Evolutionary conservation across 352 stramenopile genomes (phyloP).

Genomic region (Phytophthora hybrid): DNA sequence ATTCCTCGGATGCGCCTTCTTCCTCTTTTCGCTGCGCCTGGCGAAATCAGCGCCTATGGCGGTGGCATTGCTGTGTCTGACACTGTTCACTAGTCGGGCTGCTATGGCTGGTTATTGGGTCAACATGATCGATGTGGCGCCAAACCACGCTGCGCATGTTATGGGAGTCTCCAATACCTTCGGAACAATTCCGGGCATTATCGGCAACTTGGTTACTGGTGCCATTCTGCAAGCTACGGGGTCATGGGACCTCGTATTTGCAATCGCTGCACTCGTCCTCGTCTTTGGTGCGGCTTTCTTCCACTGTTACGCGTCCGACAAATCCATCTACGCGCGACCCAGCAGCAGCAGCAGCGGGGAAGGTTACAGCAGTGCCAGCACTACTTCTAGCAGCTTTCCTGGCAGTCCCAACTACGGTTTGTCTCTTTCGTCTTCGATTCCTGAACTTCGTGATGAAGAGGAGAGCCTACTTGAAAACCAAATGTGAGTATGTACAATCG

Average conservation of each 20-base stretch:
- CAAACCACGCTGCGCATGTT: conserved; percentile 81
- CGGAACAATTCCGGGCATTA: conserved; percentile 82
- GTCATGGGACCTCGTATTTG: conserved; percentile 87
- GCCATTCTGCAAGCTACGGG: conserved; percentile 77
- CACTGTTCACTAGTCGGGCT: conserved; percentile 79
- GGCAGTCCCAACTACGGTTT: conserved; percentile 44
- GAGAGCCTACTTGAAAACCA: conserved; percentile 60
- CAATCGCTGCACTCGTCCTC: conserved; percentile 75
- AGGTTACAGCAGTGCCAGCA: conserved; percentile 39
- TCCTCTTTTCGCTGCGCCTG: conserved; percentile 78
- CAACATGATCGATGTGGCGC: conserved; percentile 91
- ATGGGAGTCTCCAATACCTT: conserved; percentile 92
- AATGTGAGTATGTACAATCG: conserved; percentile 24
- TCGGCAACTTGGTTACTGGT: conserved; percentile 88
- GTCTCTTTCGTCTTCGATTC: conserved; percentile 38
- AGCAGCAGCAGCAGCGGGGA: conserved; percentile 19
- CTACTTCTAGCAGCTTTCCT: conserved; percentile 42
- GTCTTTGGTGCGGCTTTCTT: conserved; percentile 79
- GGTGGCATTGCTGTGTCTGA: conserved; percentile 75
- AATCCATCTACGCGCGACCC: conserved; percentile 64
- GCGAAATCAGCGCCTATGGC: conserved; percentile 60
- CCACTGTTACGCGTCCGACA: conserved; percentile 80
- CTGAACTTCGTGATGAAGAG: conserved; percentile 58
- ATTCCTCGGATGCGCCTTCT: conserved; percentile 77
- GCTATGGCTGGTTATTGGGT: conserved; percentile 88